phyloP scores from a whole-genome alignment of 805 yeast genomes.

The Metschnikowia colocasiae region DNA sequence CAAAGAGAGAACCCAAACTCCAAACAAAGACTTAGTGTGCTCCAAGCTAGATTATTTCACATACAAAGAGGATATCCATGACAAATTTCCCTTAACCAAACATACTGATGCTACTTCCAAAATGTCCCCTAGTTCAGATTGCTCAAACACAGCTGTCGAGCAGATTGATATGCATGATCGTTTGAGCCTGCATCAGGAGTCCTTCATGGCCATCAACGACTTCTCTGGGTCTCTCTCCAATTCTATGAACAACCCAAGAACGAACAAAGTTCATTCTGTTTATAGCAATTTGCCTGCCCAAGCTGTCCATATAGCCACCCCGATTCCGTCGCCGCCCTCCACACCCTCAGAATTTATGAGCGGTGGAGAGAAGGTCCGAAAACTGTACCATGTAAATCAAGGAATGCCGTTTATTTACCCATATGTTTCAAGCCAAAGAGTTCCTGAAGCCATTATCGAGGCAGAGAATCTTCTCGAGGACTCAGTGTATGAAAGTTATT shows the following conservation, averaged over 20 bases:
- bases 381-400: conserved; percentile 62
- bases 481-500: conserved; percentile 61
- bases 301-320: conserved; percentile 74
- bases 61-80: conserved; percentile 67
- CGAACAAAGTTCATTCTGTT: conserved; percentile 43
- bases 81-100: conserved; percentile 67
- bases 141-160: neutral
- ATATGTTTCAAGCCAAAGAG: conserved; percentile 27
- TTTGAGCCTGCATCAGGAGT: conserved; percentile 1
- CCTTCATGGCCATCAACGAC: conserved; percentile 37
- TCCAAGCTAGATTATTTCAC: conserved; percentile 85
- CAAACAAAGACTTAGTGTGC: conserved; percentile 39
- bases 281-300: conserved; percentile 49
- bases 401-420: conserved; percentile 69
- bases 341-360: conserved; percentile 43
- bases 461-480: conserved; percentile 66
- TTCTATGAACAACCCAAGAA: conserved; percentile 55
- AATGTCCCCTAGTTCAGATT: neutral
- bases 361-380: conserved; percentile 48
- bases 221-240: conserved; percentile 56
- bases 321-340: conserved; percentile 77
- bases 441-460: conserved; percentile 75
- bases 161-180: neutral
- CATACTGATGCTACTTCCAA: neutral
- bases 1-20: conserved; percentile 17